Conservation (phyloP, 352 stramenopile species). For the Pilasporangium apinafurcum region DNA sequence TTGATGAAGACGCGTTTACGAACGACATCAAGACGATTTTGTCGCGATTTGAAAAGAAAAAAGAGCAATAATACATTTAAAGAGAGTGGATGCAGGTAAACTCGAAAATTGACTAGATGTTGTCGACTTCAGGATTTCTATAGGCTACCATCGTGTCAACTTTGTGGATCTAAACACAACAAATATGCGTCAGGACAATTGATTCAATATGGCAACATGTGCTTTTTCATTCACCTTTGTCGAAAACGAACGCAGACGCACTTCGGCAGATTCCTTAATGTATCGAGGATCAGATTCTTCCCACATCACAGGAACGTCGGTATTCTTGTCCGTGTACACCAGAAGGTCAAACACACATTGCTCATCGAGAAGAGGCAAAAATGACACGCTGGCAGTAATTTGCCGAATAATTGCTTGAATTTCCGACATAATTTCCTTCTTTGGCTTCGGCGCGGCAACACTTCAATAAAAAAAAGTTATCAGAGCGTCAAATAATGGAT, state of each 20-base stretch:
- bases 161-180: constrained; percentile 90
- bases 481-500: neutral
- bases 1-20: constrained; percentile 68
- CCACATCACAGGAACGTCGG: constrained; percentile 93
- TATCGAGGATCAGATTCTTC: constrained; percentile 97
- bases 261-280: constrained; percentile 96
- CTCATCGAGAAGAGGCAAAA: constrained; percentile 97
- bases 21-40: constrained; percentile 61
- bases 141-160: constrained; percentile 98
- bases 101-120: constrained; percentile 31
- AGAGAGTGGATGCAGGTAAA: constrained; percentile 6
- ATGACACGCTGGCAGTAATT: constrained; percentile 98
- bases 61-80: constrained; percentile 59
- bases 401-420: constrained; percentile 99
- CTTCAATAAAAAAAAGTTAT: constrained; percentile 5
- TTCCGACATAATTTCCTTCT: constrained; percentile 96
- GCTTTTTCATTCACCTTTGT: constrained; percentile 82
- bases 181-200: constrained; percentile 6
- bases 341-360: constrained; percentile 98
- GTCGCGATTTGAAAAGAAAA: constrained; percentile 60
- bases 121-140: constrained; percentile 85
- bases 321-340: constrained; percentile 97
- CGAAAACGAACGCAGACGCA: constrained; percentile 97
- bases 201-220: constrained; percentile 7
- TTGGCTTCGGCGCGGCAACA: constrained; percentile 41